Percentiles rank a stretch among this genome's conserved stretches.
These are phyloP conservation scores for Hypoxylon sp. DNA, from an alignment of 2,329 filamentous ascomycete genomes.

Conservation along the genomic window DNA sequence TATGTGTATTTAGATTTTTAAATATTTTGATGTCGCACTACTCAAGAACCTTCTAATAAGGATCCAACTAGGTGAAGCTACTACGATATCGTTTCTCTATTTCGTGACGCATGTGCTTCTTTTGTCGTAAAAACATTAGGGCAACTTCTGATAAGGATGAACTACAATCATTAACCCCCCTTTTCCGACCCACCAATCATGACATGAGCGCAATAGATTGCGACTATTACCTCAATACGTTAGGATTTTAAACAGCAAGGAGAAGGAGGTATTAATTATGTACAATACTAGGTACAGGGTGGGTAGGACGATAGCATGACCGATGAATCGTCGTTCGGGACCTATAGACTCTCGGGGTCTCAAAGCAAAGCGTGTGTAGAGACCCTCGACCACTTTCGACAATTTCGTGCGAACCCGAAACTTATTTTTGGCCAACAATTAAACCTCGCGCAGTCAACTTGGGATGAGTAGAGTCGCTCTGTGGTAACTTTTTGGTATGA, in stretches of 20 bases:
- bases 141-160: not conserved
- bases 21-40: not conserved
- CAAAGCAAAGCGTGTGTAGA: slow-evolving; percentile 11
- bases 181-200: slow-evolving; percentile 18
- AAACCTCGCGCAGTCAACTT: slow-evolving; percentile 24
- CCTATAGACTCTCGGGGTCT: slow-evolving; percentile 22
- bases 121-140: not conserved
- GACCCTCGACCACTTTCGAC: slow-evolving; percentile 22
- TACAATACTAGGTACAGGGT: slow-evolving; percentile 47
- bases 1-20: slow-evolving; percentile 2
- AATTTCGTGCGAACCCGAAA: slow-evolving; percentile 33
- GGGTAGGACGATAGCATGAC: slow-evolving; percentile 33
- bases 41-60: not conserved
- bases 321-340: slow-evolving; percentile 28
- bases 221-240: slow-evolving; percentile 15
- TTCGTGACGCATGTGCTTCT: not conserved
- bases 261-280: slow-evolving; percentile 41
- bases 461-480: slow-evolving; percentile 36
- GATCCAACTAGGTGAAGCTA: slow-evolving; percentile 2
- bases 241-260: slow-evolving; percentile 23
- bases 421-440: slow-evolving; percentile 19
- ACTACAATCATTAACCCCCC: slow-evolving; percentile 12
- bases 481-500: slow-evolving; percentile 20
- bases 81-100: slow-evolving; percentile 10
- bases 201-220: slow-evolving; percentile 10